These are phyloP conservation scores for Plantago elongata DNA, from an alignment of 257 asterid species.

Conservation along the genomic window DNA sequence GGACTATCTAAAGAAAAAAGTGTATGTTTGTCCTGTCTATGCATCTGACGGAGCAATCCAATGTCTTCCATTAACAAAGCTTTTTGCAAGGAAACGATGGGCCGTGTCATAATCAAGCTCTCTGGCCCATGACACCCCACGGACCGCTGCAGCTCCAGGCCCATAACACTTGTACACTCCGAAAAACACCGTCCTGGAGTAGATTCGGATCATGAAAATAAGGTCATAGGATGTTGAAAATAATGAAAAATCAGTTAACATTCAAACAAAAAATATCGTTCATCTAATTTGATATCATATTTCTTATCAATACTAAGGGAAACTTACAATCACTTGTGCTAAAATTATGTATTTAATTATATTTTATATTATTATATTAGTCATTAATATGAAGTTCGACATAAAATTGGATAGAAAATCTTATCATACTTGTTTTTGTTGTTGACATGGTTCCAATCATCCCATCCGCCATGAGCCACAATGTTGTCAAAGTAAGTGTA, in stretches of 20 bases:
- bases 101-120: constrained; percentile 41
- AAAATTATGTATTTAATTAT: no score
- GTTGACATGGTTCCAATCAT: constrained; percentile 81
- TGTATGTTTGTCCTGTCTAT: constrained; percentile 5
- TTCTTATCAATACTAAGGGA: no score
- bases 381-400: no score
- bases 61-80: constrained; percentile 87
- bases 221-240: constrained; percentile 5
- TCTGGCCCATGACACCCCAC: constrained; percentile 50
- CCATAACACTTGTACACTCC: constrained; percentile 43
- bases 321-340: no score
- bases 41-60: constrained; percentile 77
- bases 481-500: constrained; percentile 64
- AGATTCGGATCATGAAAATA: constrained; percentile 15
- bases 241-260: not conserved
- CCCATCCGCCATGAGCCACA: constrained; percentile 94
- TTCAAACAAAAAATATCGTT: not conserved
- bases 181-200: constrained; percentile 40
- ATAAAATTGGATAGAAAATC: not conserved
- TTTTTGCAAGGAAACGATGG: constrained; percentile 55
- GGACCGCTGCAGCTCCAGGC: constrained; percentile 52
- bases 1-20: no score
- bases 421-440: constrained; percentile 69
- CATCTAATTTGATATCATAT: not conserved
- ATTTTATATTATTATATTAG: no score